phyloP scores from a whole-genome alignment of 2,329 filamentous ascomycete genomes.

The Dactylellina haptotyla region DNA sequence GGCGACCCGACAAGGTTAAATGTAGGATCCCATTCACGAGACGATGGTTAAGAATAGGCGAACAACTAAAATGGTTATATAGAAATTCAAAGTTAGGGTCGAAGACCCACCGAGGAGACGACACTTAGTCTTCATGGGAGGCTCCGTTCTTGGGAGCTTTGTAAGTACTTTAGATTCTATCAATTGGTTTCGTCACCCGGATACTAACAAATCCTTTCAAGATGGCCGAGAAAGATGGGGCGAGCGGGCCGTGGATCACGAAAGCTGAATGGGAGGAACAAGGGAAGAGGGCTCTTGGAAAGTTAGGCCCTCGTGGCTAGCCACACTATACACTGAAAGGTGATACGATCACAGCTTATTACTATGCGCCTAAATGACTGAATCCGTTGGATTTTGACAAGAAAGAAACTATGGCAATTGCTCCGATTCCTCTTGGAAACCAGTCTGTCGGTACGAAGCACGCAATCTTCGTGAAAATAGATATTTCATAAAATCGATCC shows the following conservation, averaged over 20 bases:
- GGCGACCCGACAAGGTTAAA: conserved; percentile 91
- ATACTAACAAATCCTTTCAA: conserved; percentile 57
- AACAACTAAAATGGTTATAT: conserved; percentile 16
- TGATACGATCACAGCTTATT: too few relatives aligned
- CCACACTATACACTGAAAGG: too few relatives aligned
- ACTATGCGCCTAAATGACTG: too few relatives aligned
- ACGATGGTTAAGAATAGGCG: not conserved
- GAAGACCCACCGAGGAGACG: conserved; percentile 94
- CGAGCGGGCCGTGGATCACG: conserved; percentile 99
- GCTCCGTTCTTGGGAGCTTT: conserved; percentile 95
- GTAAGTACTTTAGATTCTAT: conserved; percentile 62
- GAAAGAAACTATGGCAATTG: too few relatives aligned
- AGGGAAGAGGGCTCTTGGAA: conserved; percentile 83
- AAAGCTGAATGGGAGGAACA: conserved; percentile 98
- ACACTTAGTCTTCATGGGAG: conserved; percentile 99
- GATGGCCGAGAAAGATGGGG: conserved; percentile 98
- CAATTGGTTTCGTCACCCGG: not conserved
- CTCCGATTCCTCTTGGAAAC: too few relatives aligned
- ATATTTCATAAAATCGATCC: too few relatives aligned
- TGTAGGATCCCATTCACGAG: conserved; percentile 60
- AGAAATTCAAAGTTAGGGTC: conserved; percentile 99
- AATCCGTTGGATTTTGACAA: too few relatives aligned
- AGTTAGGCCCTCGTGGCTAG: conserved; percentile 79
- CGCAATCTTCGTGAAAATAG: too few relatives aligned
- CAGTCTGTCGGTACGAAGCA: too few relatives aligned